Conservation (phyloP, 2,329 filamentous ascomycete genomes). For the Aspergillus tanneri region DNA sequence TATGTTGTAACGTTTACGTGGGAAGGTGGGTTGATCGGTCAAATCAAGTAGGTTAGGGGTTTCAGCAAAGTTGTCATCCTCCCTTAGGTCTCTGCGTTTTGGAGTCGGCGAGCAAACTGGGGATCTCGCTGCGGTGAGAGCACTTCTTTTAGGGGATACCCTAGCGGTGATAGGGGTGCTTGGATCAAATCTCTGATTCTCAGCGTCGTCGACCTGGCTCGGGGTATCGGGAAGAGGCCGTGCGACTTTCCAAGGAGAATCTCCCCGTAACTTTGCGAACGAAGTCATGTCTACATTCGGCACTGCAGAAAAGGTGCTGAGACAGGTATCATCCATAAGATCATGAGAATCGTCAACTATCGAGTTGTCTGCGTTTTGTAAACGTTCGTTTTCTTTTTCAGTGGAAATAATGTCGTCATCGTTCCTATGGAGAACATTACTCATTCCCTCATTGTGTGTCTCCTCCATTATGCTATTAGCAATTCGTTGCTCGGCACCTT, state of each 20-base stretch:
- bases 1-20: slow-evolving; percentile 49
- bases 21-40: slow-evolving; percentile 70
- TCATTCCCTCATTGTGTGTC: slow-evolving; percentile 44
- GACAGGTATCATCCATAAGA: slow-evolving; percentile 49
- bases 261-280: slow-evolving; percentile 67
- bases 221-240: slow-evolving; percentile 46
- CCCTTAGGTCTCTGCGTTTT: slow-evolving; percentile 48
- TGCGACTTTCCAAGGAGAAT: slow-evolving; percentile 57
- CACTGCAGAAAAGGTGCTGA: slow-evolving; percentile 86
- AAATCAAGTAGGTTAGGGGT: slow-evolving; percentile 86
- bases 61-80: slow-evolving; percentile 48
- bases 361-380: slow-evolving; percentile 26
- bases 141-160: slow-evolving; percentile 32
- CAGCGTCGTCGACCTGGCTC: slow-evolving; percentile 19
- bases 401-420: slow-evolving; percentile 21
- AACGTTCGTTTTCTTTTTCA: slow-evolving; percentile 24
- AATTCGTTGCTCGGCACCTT: slow-evolving; percentile 21
- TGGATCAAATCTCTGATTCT: slow-evolving; percentile 21
- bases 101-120: slow-evolving; percentile 48
- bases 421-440: slow-evolving; percentile 37
- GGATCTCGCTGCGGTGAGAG: slow-evolving; percentile 35
- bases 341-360: slow-evolving; percentile 35
- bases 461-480: slow-evolving; percentile 41
- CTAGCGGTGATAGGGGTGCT: slow-evolving; percentile 52
- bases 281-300: slow-evolving; percentile 74